A percentile compares a stretch with the other conserved stretches of the same genome.
These are phyloP conservation scores for Penicillium tannophilum DNA, from an alignment of 495 filamentous ascomycete species.

Conservation along the genomic window DNA sequence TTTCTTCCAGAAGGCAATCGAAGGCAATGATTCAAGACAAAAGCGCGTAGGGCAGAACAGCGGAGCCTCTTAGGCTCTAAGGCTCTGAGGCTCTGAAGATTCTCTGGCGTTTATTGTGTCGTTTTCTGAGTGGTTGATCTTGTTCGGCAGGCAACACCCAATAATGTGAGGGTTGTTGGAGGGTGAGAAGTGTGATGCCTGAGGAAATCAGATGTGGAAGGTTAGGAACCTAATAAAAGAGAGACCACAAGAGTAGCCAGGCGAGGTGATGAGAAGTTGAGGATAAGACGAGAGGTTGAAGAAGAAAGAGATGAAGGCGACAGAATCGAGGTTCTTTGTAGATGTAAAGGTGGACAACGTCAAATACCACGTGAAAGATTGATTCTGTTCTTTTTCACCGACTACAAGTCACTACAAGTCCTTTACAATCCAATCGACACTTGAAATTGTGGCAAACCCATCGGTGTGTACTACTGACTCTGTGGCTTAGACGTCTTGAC, in stretches of 20 bases:
- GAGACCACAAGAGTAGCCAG: background rate
- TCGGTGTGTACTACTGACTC: background rate
- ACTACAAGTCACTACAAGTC: background rate
- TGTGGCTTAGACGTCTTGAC: background rate
- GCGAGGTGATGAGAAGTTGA: background rate
- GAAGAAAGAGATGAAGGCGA: no score
- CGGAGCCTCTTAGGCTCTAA: slow-evolving; percentile 1
- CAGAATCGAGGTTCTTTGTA: background rate
- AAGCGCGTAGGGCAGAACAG: background rate
- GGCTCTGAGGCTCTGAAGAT: background rate
- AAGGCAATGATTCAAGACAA: slow-evolving; percentile 9
- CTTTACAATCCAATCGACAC: no score
- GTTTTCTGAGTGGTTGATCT: background rate
- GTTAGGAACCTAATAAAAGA: background rate
- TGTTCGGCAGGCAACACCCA: background rate
- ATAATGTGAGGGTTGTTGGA: background rate
- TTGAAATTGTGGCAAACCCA: no score
- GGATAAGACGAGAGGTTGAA: no score
- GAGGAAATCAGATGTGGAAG: background rate
- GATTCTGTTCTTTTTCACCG: background rate
- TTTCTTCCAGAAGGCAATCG: slow-evolving; percentile 23
- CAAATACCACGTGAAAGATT: background rate
- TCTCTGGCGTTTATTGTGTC: background rate
- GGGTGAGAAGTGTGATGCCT: no score
- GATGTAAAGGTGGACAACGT: background rate